Percentiles rank a stretch among this genome's conserved stretches.
These are phyloP conservation scores for Cymbidium sinense DNA, from an alignment of 106 monocot genomes.

Conservation along the genomic window DNA sequence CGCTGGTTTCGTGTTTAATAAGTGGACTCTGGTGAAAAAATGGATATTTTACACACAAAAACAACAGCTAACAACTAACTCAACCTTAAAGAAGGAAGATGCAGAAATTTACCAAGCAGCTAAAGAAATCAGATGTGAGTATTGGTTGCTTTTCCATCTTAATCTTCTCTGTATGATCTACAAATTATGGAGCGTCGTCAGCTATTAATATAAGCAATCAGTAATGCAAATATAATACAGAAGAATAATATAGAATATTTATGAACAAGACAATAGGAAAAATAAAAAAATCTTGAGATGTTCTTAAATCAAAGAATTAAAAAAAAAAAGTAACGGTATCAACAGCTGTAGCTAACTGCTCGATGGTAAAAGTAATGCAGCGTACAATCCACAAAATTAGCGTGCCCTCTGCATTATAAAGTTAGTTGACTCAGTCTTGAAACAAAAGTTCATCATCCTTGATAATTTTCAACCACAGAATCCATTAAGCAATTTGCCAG, in stretches of 20 bases:
- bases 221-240: neutral
- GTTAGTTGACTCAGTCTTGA: neutral
- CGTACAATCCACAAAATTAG: neutral
- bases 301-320: too few species aligned
- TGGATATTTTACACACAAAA: neutral
- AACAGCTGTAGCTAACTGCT: neutral
- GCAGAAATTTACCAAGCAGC: conserved; percentile 34
- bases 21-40: conserved; percentile 28
- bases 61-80: neutral
- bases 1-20: conserved; percentile 20
- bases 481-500: neutral
- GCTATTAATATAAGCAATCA: neutral
- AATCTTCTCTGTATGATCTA: conserved; percentile 19
- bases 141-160: conserved; percentile 12
- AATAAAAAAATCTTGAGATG: neutral
- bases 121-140: conserved; percentile 14
- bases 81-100: neutral
- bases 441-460: neutral
- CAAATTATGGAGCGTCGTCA: neutral
- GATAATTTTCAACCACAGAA: neutral
- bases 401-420: neutral
- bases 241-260: neutral
- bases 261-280: neutral
- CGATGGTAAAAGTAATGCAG: neutral
- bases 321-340: neutral